These are phyloP conservation scores for Garcia nutans DNA, from an alignment of 345 rosid genomes.

Conservation along the genomic window DNA sequence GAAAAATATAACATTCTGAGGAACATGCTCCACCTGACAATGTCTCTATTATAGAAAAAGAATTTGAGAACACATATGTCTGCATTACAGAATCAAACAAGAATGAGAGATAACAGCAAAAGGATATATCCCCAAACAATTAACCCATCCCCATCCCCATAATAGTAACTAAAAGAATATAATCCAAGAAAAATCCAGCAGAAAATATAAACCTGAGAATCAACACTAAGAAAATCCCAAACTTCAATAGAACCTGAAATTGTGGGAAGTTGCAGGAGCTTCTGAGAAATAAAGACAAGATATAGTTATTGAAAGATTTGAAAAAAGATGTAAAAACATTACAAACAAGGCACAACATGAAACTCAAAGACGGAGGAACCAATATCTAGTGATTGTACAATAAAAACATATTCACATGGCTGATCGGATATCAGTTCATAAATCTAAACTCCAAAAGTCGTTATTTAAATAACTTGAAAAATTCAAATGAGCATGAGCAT, in stretches of 20 bases:
- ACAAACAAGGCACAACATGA: slow-evolving; percentile 11
- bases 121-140: slow-evolving; percentile 1
- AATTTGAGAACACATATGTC: slow-evolving; percentile 90
- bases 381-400: slow-evolving; percentile 1
- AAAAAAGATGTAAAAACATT: not conserved
- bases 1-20: slow-evolving; percentile 18
- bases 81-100: slow-evolving; percentile 40
- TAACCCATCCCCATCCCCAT: not conserved
- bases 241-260: slow-evolving; percentile 97
- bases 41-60: slow-evolving; percentile 91
- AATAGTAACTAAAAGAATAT: not conserved
- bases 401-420: not conserved
- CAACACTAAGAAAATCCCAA: slow-evolving; percentile 97
- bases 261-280: slow-evolving; percentile 81
- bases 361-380: not conserved
- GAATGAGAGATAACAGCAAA: not conserved
- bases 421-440: not conserved
- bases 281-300: slow-evolving; percentile 47
- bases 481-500: not conserved
- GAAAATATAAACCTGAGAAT: slow-evolving; percentile 80
- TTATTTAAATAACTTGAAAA: not conserved
- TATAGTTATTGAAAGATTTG: not conserved
- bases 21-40: slow-evolving; percentile 60
- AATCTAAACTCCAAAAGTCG: not conserved
- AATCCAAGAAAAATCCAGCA: not conserved